These are phyloP conservation scores for Daphne laureola DNA, from an alignment of 441 rosid genomes.

Conservation along the genomic window DNA sequence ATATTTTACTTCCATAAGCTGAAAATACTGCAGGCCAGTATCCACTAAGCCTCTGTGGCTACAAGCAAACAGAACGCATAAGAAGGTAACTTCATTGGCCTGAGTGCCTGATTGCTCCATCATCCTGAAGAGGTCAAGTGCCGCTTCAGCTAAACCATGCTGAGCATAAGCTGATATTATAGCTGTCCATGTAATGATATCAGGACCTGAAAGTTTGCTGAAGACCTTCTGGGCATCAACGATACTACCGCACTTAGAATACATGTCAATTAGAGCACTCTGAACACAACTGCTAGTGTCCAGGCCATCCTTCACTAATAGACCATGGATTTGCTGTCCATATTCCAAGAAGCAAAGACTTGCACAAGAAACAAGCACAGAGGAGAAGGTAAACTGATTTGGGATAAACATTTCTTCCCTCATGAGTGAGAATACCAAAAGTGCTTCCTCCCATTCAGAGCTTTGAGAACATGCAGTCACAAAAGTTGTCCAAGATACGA, in stretches of 20 bases:
- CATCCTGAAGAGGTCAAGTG: slow-evolving; percentile 22
- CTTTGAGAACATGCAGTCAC: slow-evolving; percentile 36
- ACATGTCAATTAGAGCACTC: slow-evolving; percentile 40
- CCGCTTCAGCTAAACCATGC: slow-evolving; percentile 25
- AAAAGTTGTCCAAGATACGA: slow-evolving; percentile 39
- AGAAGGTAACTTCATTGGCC: slow-evolving; percentile 32
- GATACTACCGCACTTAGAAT: slow-evolving; percentile 36
- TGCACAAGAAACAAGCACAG: slow-evolving; percentile 32
- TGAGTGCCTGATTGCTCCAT: slow-evolving; percentile 25
- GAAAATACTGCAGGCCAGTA: slow-evolving; percentile 30
- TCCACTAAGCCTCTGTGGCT: slow-evolving; percentile 42
- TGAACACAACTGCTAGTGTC: slow-evolving; percentile 24
- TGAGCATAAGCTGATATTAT: slow-evolving; percentile 34
- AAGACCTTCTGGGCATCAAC: slow-evolving; percentile 30
- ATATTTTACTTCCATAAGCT: slow-evolving; percentile 26
- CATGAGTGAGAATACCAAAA: slow-evolving; percentile 30
- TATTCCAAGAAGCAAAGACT: slow-evolving; percentile 31
- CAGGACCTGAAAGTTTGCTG: slow-evolving; percentile 15
- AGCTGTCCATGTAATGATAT: slow-evolving; percentile 34
- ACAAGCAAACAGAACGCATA: slow-evolving; percentile 39
- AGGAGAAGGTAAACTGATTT: slow-evolving; percentile 29
- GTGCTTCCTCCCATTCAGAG: slow-evolving; percentile 32
- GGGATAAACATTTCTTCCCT: slow-evolving; percentile 32
- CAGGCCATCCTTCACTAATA: slow-evolving; percentile 27
- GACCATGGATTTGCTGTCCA: slow-evolving; percentile 36